Conservation (phyloP, 345 rosid genomes). For the Psidium friedrichsthalianum region DNA sequence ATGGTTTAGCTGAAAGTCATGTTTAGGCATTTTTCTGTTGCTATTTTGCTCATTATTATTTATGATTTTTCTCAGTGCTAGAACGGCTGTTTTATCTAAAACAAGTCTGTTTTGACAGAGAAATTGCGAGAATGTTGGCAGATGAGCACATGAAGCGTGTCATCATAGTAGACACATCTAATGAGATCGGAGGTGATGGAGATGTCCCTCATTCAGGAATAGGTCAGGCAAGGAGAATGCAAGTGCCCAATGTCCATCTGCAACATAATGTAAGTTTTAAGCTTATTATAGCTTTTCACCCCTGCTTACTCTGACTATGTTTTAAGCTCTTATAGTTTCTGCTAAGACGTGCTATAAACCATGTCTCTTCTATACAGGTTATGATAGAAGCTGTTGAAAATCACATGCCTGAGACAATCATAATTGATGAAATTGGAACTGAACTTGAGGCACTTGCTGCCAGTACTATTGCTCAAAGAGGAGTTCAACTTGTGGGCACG, state of each 20-base stretch:
- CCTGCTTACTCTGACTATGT: neutral
- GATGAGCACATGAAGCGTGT: conserved; percentile 87
- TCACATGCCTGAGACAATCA: conserved; percentile 93
- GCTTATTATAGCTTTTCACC: neutral
- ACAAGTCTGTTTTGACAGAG: conserved; percentile 25
- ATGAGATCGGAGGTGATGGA: conserved; percentile 96
- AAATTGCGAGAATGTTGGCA: conserved; percentile 84
- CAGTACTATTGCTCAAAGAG: conserved; percentile 94
- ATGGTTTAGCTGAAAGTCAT: neutral
- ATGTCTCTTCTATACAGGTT: conserved; percentile 29
- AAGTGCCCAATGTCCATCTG: conserved; percentile 87
- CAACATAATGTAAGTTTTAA: conserved; percentile 66
- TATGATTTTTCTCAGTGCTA: neutral
- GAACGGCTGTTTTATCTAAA: neutral
- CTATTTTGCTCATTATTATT: neutral
- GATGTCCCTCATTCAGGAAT: conserved; percentile 92
- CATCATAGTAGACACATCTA: conserved; percentile 78
- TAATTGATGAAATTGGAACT: conserved; percentile 92
- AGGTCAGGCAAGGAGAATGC: conserved; percentile 96
- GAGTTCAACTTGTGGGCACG: conserved; percentile 94
- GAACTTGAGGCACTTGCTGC: conserved; percentile 98
- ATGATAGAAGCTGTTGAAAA: conserved; percentile 99
- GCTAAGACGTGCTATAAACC: neutral
- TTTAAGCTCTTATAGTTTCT: neutral
- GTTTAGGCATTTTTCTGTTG: neutral